These are phyloP conservation scores for Astrothelium macrocarpum DNA, from an alignment of 495 filamentous ascomycete species.

Conservation along the genomic window DNA sequence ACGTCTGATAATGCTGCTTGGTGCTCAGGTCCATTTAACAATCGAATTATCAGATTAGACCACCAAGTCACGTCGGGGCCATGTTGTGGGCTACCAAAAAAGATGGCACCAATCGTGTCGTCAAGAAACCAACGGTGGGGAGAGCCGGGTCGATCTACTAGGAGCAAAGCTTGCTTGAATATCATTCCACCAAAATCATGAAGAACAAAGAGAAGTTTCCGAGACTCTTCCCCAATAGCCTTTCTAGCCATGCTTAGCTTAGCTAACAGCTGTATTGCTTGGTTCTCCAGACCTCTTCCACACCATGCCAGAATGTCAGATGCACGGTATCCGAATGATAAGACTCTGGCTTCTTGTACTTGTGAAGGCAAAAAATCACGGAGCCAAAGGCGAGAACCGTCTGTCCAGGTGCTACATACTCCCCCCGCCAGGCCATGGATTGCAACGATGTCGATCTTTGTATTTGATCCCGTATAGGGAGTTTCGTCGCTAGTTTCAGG, in stretches of 20 bases:
- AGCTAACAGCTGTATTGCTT: neutral
- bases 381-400: neutral
- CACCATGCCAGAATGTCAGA: neutral
- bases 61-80: neutral
- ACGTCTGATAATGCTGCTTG: neutral
- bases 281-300: neutral
- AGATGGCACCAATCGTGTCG: neutral
- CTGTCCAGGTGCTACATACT: neutral
- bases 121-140: neutral
- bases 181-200: neutral
- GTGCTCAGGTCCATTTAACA: neutral
- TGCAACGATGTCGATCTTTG: neutral
- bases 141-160: neutral
- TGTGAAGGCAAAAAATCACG: neutral
- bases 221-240: neutral
- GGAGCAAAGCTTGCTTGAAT: neutral
- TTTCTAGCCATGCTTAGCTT: neutral
- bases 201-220: neutral
- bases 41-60: neutral
- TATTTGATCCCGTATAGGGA: neutral
- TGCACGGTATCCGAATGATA: neutral
- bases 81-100: neutral
- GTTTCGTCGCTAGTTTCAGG: neutral
- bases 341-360: neutral
- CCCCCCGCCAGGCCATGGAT: neutral